Percentiles rank a stretch among this genome's conserved stretches.
Conservation (phyloP, 495 filamentous ascomycete genomes). For the Thermothielavioides terrestris region DNA sequence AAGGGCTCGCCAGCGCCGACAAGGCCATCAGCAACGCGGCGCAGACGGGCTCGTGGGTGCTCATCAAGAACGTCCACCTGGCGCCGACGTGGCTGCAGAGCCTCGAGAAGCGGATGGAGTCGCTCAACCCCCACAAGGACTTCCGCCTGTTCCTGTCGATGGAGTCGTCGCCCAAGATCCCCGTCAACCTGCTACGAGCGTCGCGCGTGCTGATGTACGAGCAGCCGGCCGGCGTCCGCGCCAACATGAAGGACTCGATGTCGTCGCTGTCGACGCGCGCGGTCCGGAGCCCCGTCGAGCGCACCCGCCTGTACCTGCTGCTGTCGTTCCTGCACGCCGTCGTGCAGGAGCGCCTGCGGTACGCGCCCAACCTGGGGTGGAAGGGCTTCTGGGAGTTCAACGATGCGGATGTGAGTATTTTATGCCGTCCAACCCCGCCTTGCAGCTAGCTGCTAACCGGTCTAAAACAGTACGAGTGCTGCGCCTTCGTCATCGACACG, state of each 20-base stretch:
- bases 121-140: constrained; percentile 86
- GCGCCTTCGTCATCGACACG: constrained; percentile 86
- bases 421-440: neutral
- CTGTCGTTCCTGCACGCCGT: constrained; percentile 95
- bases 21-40: constrained; percentile 92
- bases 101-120: constrained; percentile 90
- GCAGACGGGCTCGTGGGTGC: constrained; percentile 86
- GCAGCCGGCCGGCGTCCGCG: constrained; percentile 89
- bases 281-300: constrained; percentile 78
- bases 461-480: constrained; percentile 77
- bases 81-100: constrained; percentile 93
- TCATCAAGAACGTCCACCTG: constrained; percentile 98
- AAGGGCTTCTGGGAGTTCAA: constrained; percentile 99
- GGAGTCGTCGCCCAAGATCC: constrained; percentile 95
- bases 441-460: constrained; percentile 1
- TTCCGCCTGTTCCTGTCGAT: constrained; percentile 97
- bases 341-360: constrained; percentile 89
- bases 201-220: constrained; percentile 96
- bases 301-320: constrained; percentile 81
- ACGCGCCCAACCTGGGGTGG: constrained; percentile 92
- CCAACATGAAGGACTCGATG: constrained; percentile 98
- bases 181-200: constrained; percentile 88
- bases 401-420: constrained; percentile 83
- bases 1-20: constrained; percentile 84
- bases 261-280: constrained; percentile 70